These are phyloP conservation scores for Haematococcus lacustris DNA, from an alignment of 139 green algal species.

Conservation along the genomic window DNA sequence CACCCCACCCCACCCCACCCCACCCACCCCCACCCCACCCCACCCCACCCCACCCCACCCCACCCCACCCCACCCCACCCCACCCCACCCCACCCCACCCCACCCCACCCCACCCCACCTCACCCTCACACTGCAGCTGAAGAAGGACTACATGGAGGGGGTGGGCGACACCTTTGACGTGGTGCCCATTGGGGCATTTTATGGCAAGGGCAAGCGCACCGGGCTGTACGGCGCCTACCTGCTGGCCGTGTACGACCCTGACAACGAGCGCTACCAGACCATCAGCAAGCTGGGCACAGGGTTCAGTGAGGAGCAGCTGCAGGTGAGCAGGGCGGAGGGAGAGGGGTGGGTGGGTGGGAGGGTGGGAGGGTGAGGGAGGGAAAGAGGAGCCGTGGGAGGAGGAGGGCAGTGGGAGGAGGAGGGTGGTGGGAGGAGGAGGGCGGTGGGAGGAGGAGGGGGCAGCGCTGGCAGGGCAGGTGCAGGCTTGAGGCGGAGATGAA, in stretches of 20 bases:
- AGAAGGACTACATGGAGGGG: conserved; percentile 98
- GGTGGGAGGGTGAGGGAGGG: neutral
- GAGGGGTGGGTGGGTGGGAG: neutral
- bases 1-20: too few species aligned
- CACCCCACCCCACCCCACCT: too few species aligned
- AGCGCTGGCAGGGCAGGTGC: too few species aligned
- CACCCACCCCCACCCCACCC: too few species aligned
- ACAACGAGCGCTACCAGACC: conserved; percentile 81
- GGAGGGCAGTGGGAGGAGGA: neutral
- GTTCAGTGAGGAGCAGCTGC: conserved; percentile 85
- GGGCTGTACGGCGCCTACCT: conserved; percentile 91
- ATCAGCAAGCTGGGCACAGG: conserved; percentile 96
- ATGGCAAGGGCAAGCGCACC: conserved; percentile 80
- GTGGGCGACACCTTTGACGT: conserved; percentile 94
- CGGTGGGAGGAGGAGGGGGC: neutral
- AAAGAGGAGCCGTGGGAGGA: neutral
- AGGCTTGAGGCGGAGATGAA: too few species aligned
- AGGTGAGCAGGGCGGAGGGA: conserved; percentile 1
- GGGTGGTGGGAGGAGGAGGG: neutral
- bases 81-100: too few species aligned
- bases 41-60: too few species aligned
- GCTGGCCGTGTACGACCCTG: conserved; percentile 84
- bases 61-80: too few species aligned
- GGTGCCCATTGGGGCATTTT: conserved; percentile 82
- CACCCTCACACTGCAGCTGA: conserved; percentile 86